Evolutionary conservation across 805 yeast genomes (phyloP).

Genomic region (Saturnispora saitoi): DNA sequence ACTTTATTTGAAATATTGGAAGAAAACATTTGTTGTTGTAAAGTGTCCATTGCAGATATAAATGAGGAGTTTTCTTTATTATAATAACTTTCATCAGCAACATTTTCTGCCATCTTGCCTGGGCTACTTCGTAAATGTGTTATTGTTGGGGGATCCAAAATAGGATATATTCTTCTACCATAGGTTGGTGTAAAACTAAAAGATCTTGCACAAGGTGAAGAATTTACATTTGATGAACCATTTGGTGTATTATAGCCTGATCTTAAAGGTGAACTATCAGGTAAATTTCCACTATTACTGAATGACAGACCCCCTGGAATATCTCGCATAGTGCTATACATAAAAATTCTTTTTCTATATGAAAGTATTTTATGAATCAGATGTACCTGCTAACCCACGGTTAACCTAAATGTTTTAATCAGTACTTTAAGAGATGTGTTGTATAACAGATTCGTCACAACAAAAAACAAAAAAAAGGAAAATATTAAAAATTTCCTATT

Average conservation of each 20-base stretch:
- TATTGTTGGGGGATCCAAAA: constrained; percentile 12
- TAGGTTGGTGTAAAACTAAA: constrained; percentile 27
- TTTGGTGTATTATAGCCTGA: constrained; percentile 2
- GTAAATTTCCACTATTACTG: background rate
- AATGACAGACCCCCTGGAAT: constrained; percentile 6
- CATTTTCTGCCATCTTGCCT: constrained; percentile 11
- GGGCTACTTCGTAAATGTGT: constrained; percentile 2
- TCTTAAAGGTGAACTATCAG: constrained; percentile 6
- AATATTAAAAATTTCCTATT: constrained; percentile 3
- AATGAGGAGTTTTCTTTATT: constrained; percentile 25
- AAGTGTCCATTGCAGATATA: constrained; percentile 23
- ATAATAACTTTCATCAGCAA: constrained; percentile 23
- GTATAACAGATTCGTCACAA: background rate
- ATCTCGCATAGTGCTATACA: background rate
- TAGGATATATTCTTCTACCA: constrained; percentile 24
- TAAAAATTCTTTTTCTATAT: background rate
- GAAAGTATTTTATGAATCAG: too few relatives aligned
- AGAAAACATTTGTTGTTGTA: constrained; percentile 41
- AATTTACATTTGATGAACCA: constrained; percentile 1
- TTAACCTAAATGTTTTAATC: background rate
- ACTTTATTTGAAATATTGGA: constrained; percentile 38
- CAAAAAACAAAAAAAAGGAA: background rate
- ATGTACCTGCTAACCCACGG: background rate
- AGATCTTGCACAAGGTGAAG: constrained; percentile 21
- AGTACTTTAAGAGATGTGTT: background rate